These are phyloP conservation scores for Ambrosiella cleistominuta DNA, from an alignment of 2,329 filamentous ascomycete species.

Conservation along the genomic window DNA sequence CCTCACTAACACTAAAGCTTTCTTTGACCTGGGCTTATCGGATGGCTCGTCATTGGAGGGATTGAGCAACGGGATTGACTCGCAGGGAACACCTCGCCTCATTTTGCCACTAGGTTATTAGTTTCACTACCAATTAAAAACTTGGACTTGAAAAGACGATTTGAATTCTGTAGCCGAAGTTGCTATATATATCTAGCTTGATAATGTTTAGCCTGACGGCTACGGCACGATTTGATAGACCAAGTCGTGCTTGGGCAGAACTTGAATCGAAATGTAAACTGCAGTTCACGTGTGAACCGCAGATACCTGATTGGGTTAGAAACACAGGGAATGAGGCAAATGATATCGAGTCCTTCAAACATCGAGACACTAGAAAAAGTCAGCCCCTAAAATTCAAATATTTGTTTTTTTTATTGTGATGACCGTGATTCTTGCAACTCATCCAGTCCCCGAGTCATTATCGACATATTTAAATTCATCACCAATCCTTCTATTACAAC, in stretches of 20 bases:
- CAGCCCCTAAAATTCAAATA: too few species aligned
- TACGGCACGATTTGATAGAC: background rate
- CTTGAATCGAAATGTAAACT: background rate
- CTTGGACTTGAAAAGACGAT: background rate
- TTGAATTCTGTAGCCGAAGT: background rate
- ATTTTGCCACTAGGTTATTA: background rate
- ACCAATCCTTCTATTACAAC: too few species aligned
- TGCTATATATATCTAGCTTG: background rate
- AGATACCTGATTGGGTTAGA: too few species aligned
- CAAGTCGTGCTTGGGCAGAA: background rate
- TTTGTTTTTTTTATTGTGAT: too few species aligned
- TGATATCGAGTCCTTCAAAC: too few species aligned
- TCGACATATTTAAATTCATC: too few species aligned
- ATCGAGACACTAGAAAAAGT: too few species aligned
- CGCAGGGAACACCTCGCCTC: background rate
- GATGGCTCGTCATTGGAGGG: background rate
- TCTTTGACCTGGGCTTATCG: background rate
- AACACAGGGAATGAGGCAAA: too few species aligned
- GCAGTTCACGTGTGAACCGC: too few species aligned
- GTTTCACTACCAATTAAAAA: background rate
- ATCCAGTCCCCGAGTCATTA: too few species aligned
- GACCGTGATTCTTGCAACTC: too few species aligned
- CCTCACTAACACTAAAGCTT: background rate
- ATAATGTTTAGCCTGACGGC: background rate
- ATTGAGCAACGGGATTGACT: background rate